Base-by-base conservation (phyloP, 176 grass and related monocot genomes). In the Avena insularis region DNA sequence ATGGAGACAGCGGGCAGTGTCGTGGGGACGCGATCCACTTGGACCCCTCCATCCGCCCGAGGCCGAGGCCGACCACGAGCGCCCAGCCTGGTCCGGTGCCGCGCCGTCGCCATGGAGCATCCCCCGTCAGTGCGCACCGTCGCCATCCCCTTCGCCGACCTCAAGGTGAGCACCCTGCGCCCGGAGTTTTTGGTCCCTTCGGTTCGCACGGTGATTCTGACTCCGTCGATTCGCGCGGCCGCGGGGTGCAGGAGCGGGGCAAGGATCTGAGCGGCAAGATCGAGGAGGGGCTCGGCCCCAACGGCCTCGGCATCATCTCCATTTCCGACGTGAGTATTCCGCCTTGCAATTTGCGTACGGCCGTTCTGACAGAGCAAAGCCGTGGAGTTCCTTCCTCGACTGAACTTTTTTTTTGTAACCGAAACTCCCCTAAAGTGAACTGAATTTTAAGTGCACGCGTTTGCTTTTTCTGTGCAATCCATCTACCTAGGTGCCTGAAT, bases 221-320 rank as follows among this genome's bases (percentile, higher is more conserved):
- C 55, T 21, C 17, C 10, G 71, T 12, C 71, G 23, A 43, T 91
- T 82, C 12, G 6, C 61, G 48, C 29, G 59, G 51, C 81, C 55
- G n/a, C 10, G 79, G 79, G 63, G 7, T 45, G 81, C 90, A 98
- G 96, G 93, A 95, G 81, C 91, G 80, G 89, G 69, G 69, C 4
- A 94, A 54, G 85, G 92, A 98, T 87, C 86, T 98, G 65, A 56
- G 90, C 59, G 64, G 10, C 38, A 90, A 87, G 83, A 98, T 98
- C 45, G 93, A 98, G 83, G 93, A 98, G 92, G 96, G 96, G 46
- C 87, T 98, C 33, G 92, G 96, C 3, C 93, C 96, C 59, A 60
- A 83, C 53, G 96, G 93, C 15, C 87, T 96, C 20, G 96, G 96
- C n/a, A 96, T 98, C 79, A 85, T 98, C 84, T 91, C 93, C 65